Conservation (phyloP, 805 yeast genomes). For the Cyberlindnera veronae region DNA sequence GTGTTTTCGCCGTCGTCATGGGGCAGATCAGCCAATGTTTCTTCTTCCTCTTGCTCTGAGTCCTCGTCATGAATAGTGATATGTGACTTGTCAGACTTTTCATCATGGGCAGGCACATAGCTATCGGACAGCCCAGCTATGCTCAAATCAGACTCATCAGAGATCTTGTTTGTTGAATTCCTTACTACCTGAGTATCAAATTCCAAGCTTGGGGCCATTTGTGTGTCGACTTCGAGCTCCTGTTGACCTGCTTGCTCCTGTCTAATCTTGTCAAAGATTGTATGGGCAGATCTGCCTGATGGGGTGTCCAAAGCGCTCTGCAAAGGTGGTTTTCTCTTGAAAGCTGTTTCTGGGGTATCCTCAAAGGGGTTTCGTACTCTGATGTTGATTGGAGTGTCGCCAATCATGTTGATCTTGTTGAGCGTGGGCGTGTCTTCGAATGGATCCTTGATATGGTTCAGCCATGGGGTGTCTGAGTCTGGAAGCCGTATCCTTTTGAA, state of each 20-base stretch:
- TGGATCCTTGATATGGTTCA: constrained; percentile 35
- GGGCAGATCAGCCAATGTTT: constrained; percentile 8
- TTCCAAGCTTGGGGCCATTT: constrained; percentile 18
- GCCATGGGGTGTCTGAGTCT: constrained; percentile 24
- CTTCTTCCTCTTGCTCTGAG: constrained; percentile 5
- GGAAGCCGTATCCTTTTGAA: constrained; percentile 13
- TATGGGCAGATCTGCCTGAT: constrained; percentile 12
- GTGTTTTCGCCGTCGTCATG: not conserved
- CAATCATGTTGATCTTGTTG: constrained; percentile 9
- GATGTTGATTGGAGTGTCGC: constrained; percentile 11
- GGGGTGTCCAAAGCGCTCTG: constrained; percentile 10
- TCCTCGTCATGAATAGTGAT: not conserved
- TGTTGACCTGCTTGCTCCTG: constrained; percentile 17
- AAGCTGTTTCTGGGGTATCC: constrained; percentile 18
- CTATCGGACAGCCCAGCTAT: not conserved
- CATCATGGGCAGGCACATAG: not conserved
- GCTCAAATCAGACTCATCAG: not conserved
- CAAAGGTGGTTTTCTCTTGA: not conserved
- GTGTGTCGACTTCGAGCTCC: constrained; percentile 22
- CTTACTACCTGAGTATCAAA: constrained; percentile 14
- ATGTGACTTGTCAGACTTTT: not conserved
- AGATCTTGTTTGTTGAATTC: constrained; percentile 6
- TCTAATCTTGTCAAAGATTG: constrained; percentile 21
- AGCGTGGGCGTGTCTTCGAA: constrained; percentile 30
- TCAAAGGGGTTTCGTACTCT: constrained; percentile 10